These are phyloP conservation scores for Ambrosiella xylebori DNA, from an alignment of 2,329 filamentous ascomycete genomes.

Conservation along the genomic window DNA sequence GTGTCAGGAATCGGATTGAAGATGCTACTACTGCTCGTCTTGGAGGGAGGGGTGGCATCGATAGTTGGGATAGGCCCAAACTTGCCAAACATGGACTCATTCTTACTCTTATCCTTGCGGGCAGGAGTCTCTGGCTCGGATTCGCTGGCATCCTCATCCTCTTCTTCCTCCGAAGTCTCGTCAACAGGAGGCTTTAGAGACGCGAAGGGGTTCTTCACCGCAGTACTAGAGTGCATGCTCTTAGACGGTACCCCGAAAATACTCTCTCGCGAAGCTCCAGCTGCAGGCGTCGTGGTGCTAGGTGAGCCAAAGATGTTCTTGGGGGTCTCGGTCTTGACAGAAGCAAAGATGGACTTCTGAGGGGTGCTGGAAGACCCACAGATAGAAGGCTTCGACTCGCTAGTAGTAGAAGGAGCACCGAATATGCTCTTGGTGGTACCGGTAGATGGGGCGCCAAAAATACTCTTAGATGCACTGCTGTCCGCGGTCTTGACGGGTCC, in stretches of 20 bases:
- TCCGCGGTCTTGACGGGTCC: neutral
- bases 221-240: neutral
- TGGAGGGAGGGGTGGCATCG: slow-evolving; percentile 2
- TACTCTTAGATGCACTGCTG: slow-evolving; percentile 21
- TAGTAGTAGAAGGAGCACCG: neutral
- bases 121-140: slow-evolving; percentile 19
- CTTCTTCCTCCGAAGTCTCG: slow-evolving; percentile 9
- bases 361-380: neutral
- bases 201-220: slow-evolving; percentile 5
- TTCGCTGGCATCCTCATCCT: neutral
- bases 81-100: neutral
- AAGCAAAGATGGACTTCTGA: slow-evolving; percentile 1
- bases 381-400: neutral
- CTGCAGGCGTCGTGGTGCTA: neutral
- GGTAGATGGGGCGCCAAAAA: slow-evolving; percentile 15
- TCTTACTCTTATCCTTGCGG: slow-evolving; percentile 6
- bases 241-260: slow-evolving; percentile 13
- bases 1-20: neutral
- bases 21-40: neutral
- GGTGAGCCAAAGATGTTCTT: slow-evolving; percentile 1
- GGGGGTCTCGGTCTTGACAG: neutral
- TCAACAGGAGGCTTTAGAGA: slow-evolving; percentile 1
- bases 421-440: slow-evolving; percentile 2
- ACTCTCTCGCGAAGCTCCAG: slow-evolving; percentile 7
- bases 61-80: slow-evolving; percentile 1